Base-by-base conservation (phyloP, 306 rosid species). In the Cucumis hystrix region DNA sequence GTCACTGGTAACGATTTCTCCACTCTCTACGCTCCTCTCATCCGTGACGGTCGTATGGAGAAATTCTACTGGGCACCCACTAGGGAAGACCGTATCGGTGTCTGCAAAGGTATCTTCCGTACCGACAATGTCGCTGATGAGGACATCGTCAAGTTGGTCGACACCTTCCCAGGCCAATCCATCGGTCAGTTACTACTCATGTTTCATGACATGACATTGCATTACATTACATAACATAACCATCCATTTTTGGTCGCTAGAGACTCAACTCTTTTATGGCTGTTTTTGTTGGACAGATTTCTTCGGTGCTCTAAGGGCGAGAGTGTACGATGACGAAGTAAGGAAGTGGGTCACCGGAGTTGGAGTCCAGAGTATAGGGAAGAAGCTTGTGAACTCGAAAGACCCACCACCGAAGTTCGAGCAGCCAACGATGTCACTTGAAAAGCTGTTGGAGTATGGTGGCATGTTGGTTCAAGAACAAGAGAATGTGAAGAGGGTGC, bases 21-120 rank as follows among this genome's bases (percentile, higher is more conserved):
- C 21, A 96, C 99, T 25, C 65, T 96, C 33, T 92, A 96, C 52
- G 98, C 99, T 74, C 99, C 99, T 64, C 96, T 96, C 76, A 96
- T 96, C 82, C 99, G 99, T 84, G 99, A 95, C 9, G 99, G 98
- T 1, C 99, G 99, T 83, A 96, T 96, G 99, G 99, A 96, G 91
- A 96, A 96, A 80, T 96, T 96, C 88, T 96, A 96, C 90, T 96
- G 99, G 99, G 97, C 99, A 3, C 98, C 99, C 9, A 96, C 92
- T 2, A 81, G 97, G 18, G 99, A 96, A 0, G 99, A 96, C 76
- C 87, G 99, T 4, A 25, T 96, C 18, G 99, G 99, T 78, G 98
- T 96, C 40, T 96, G 97, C 86, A 79, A 4, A 9, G 99, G 99
- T 1, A 96, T 96, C 81, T 96, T 96, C 87, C 84, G 87, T 18